These are phyloP conservation scores for Catharanthus roseus DNA, from an alignment of 257 asterid species.

Conservation along the genomic window DNA sequence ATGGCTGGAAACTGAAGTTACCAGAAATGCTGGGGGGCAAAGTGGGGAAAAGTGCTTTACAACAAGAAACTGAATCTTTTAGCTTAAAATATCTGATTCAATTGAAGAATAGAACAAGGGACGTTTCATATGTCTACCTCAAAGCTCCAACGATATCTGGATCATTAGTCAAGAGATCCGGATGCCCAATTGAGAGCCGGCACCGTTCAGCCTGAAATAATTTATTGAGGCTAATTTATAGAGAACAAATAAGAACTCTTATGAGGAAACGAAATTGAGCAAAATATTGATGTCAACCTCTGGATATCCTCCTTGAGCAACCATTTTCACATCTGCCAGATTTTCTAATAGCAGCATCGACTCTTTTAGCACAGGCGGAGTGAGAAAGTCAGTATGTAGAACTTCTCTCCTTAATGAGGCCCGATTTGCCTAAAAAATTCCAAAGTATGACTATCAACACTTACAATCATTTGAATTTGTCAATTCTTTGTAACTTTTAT, in stretches of 20 bases:
- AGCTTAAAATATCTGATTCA: background rate
- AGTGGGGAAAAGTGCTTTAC: slow-evolving; percentile 12
- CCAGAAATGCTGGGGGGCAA: slow-evolving; percentile 64
- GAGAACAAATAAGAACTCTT: slow-evolving; percentile 12
- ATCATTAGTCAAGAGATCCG: slow-evolving; percentile 59
- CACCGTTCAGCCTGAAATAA: slow-evolving; percentile 77
- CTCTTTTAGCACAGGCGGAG: slow-evolving; percentile 74
- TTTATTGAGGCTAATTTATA: slow-evolving; percentile 3
- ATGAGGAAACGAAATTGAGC: background rate
- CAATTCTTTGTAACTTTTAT: background rate
- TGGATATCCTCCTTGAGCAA: slow-evolving; percentile 91
- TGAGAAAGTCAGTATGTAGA: slow-evolving; percentile 74
- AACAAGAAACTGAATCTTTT: slow-evolving; percentile 7
- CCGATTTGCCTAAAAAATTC: slow-evolving; percentile 58
- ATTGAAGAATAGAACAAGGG: slow-evolving; percentile 8
- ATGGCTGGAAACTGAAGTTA: slow-evolving; percentile 71
- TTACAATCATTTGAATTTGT: background rate
- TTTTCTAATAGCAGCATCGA: slow-evolving; percentile 53
- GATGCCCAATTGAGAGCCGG: slow-evolving; percentile 89
- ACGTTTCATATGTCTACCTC: slow-evolving; percentile 37
- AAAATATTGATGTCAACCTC: slow-evolving; percentile 43
- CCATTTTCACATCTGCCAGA: slow-evolving; percentile 54
- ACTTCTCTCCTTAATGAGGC: slow-evolving; percentile 72
- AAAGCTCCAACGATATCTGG: slow-evolving; percentile 82
- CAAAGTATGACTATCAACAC: background rate